Conservation (phyloP, 176 grass and related monocot genomes). For the Ensete ventricosum region DNA sequence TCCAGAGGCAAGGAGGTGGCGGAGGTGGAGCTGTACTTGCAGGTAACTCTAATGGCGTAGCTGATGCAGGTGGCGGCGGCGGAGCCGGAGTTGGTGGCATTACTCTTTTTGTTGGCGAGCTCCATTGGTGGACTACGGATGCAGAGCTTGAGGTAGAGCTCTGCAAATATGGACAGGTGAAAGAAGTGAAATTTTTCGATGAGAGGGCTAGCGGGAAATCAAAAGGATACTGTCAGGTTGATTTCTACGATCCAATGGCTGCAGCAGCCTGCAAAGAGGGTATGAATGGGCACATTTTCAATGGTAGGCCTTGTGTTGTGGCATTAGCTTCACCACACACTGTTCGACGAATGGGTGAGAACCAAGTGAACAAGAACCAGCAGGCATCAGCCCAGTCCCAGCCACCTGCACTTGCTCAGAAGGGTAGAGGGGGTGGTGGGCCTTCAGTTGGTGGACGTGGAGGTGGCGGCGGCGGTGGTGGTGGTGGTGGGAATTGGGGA, state of each 20-base stretch:
- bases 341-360: constrained; percentile 20
- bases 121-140: background rate
- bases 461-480: background rate
- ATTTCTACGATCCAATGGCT: constrained; percentile 20
- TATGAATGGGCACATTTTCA: constrained; percentile 40
- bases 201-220: background rate
- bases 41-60: constrained; percentile 7
- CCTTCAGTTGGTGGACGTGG: constrained; percentile 7
- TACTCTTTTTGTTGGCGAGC: background rate
- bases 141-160: background rate
- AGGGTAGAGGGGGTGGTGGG: constrained; percentile 19
- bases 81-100: constrained; percentile 10
- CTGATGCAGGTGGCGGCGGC: background rate
- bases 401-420: constrained; percentile 6
- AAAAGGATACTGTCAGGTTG: background rate
- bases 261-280: constrained; percentile 21
- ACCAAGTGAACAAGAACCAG: constrained; percentile 22
- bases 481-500: constrained; percentile 2
- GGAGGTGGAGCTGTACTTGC: background rate
- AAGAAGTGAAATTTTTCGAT: background rate
- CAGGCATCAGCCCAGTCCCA: background rate
- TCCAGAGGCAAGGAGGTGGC: constrained; percentile 6
- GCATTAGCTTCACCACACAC: constrained; percentile 26
- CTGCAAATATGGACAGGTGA: background rate
- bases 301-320: constrained; percentile 38